Percentiles rank a stretch among this genome's conserved stretches.
Conservation (phyloP, 2,329 filamentous ascomycete species). For the Fusarium albosuccineum region DNA sequence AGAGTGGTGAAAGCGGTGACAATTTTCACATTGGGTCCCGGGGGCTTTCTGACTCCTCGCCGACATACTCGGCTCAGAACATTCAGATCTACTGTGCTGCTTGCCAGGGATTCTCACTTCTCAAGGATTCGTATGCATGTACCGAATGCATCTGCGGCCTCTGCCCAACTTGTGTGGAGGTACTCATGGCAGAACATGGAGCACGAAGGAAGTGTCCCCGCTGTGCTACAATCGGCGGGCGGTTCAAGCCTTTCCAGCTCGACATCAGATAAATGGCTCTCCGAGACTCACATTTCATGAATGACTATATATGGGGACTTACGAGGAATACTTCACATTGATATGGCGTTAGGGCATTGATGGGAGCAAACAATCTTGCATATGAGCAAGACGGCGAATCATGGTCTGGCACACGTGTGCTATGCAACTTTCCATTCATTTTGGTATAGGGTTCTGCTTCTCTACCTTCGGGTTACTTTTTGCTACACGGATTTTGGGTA, state of each 20-base stretch:
- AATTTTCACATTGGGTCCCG: slow-evolving; percentile 78
- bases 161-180: slow-evolving; percentile 88
- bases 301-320: slow-evolving; percentile 24
- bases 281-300: slow-evolving; percentile 36
- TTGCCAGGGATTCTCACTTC: slow-evolving; percentile 80
- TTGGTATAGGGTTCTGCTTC: slow-evolving; percentile 27
- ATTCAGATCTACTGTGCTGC: slow-evolving; percentile 94
- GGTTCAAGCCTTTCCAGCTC: slow-evolving; percentile 87
- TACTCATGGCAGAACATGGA: slow-evolving; percentile 81
- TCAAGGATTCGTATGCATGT: slow-evolving; percentile 91
- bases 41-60: slow-evolving; percentile 77
- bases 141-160: slow-evolving; percentile 96
- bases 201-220: slow-evolving; percentile 82
- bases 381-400: slow-evolving; percentile 39
- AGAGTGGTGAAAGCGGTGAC: slow-evolving; percentile 79
- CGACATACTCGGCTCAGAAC: slow-evolving; percentile 77
- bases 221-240: slow-evolving; percentile 82
- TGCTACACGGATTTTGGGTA: slow-evolving; percentile 40
- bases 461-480: slow-evolving; percentile 29
- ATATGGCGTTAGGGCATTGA: slow-evolving; percentile 46
- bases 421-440: slow-evolving; percentile 37
- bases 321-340: slow-evolving; percentile 39
- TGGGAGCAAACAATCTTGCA: slow-evolving; percentile 41
- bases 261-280: slow-evolving; percentile 74
- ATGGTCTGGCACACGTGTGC: slow-evolving; percentile 30